These are phyloP conservation scores for Detonula confervacea DNA, from an alignment of 352 stramenopile genomes.

Conservation along the genomic window DNA sequence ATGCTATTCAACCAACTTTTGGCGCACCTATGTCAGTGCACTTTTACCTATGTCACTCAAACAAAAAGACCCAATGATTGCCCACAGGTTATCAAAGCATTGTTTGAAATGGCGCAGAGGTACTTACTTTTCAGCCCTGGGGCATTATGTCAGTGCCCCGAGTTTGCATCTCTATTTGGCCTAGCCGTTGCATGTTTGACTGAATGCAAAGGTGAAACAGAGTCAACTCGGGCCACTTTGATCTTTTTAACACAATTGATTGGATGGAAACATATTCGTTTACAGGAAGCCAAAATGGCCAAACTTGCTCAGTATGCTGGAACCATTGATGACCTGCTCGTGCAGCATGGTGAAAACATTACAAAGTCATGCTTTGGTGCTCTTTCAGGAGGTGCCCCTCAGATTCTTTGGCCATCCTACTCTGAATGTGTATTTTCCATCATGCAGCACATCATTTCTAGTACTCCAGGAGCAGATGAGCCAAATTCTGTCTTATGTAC, in stretches of 20 bases:
- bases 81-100: constrained; percentile 50
- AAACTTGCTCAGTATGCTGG: constrained; percentile 24
- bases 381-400: constrained; percentile 48
- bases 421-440: constrained; percentile 64
- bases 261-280: constrained; percentile 58
- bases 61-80: constrained; percentile 36
- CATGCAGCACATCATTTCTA: constrained; percentile 42
- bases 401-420: constrained; percentile 62
- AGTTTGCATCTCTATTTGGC: constrained; percentile 54
- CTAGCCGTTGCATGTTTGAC: constrained; percentile 56
- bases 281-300: constrained; percentile 20
- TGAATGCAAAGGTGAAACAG: constrained; percentile 61
- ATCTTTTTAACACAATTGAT: constrained; percentile 73
- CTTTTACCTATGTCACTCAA: constrained; percentile 44
- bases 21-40: constrained; percentile 52
- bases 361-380: constrained; percentile 52
- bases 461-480: constrained; percentile 17
- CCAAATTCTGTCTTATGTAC: constrained; percentile 22
- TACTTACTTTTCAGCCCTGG: constrained; percentile 65
- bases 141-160: constrained; percentile 48
- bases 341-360: constrained; percentile 50
- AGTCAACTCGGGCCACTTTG: constrained; percentile 59
- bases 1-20: constrained; percentile 53
- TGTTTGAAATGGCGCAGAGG: constrained; percentile 66
- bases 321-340: constrained; percentile 45